These are phyloP conservation scores for Alternaria sp. DNA, from an alignment of 2,329 filamentous ascomycete species.

Conservation along the genomic window DNA sequence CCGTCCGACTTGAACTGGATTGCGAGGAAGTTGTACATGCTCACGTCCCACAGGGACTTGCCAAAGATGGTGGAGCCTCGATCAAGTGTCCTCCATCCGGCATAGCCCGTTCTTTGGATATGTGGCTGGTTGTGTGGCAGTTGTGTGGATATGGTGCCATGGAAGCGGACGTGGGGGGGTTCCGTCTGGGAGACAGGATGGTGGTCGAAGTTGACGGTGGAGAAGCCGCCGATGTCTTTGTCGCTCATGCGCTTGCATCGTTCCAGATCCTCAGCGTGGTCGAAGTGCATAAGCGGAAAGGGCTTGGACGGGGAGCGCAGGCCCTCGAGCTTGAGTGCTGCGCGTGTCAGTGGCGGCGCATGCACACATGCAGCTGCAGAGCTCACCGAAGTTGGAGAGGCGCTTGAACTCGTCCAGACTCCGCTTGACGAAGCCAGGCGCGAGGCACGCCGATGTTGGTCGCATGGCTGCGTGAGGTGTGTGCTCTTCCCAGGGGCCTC, in stretches of 20 bases:
- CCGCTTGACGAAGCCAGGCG: slow-evolving; percentile 62
- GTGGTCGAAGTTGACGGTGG: slow-evolving; percentile 74
- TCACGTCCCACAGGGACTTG: slow-evolving; percentile 83
- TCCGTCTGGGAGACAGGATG: slow-evolving; percentile 55
- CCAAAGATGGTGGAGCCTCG: slow-evolving; percentile 82
- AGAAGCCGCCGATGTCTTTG: slow-evolving; percentile 84
- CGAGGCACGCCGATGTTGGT: slow-evolving; percentile 43
- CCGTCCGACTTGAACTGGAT: slow-evolving; percentile 90
- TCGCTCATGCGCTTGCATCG: slow-evolving; percentile 82
- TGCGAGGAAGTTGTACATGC: slow-evolving; percentile 85
- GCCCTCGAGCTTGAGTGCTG: slow-evolving; percentile 73
- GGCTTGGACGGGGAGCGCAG: slow-evolving; percentile 70
- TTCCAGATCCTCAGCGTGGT: slow-evolving; percentile 51
- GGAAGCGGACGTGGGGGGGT: slow-evolving; percentile 77
- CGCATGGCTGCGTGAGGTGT: slow-evolving; percentile 37
- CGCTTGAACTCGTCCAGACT: slow-evolving; percentile 66
- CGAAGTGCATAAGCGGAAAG: slow-evolving; percentile 70
- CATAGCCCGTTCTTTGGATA: slow-evolving; percentile 81
- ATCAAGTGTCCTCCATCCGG: slow-evolving; percentile 86
- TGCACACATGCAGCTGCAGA: slow-evolving; percentile 34
- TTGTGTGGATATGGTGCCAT: slow-evolving; percentile 85
- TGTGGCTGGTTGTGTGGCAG: slow-evolving; percentile 77
- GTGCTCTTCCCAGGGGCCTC: background rate
- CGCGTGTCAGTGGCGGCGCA: slow-evolving; percentile 30
- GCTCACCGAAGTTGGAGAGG: slow-evolving; percentile 60